Evolutionary conservation across 2,329 filamentous ascomycete species (phyloP).

Genomic region (Emergomyces africanus): DNA sequence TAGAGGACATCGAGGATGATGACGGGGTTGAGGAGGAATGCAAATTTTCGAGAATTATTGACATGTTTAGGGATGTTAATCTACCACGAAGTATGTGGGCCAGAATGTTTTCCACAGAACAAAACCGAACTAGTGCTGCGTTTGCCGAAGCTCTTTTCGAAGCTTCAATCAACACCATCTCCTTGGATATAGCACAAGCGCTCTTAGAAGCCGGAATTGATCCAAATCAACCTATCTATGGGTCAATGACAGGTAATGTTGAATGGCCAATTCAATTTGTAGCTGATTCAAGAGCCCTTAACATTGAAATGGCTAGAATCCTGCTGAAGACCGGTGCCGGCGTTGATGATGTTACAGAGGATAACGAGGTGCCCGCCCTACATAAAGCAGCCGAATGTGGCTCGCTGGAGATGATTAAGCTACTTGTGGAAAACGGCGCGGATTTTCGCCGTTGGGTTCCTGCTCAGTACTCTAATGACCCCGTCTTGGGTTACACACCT

Average conservation of each 20-base stretch:
- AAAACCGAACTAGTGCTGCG: not conserved
- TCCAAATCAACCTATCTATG: not conserved
- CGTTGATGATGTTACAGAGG: not conserved
- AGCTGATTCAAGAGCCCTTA: not conserved
- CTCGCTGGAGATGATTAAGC: conserved; percentile 9
- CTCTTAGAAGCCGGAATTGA: not conserved
- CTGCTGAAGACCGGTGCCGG: not conserved
- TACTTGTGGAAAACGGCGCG: conserved; percentile 13
- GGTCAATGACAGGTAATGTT: not conserved
- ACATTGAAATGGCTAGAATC: not conserved
- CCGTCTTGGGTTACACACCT: not conserved
- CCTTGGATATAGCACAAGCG: not conserved
- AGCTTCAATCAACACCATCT: not conserved
- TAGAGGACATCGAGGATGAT: not conserved
- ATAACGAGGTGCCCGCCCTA: not conserved
- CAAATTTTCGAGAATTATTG: not conserved
- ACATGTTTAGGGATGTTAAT: not conserved
- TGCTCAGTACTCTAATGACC: not conserved
- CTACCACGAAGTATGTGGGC: not conserved
- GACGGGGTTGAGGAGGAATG: not conserved
- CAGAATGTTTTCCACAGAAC: not conserved
- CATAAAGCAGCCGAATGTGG: conserved; percentile 7
- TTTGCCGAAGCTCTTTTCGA: not conserved
- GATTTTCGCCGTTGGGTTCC: not conserved
- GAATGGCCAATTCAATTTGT: not conserved